phyloP scores from a whole-genome alignment of 176 grass and related monocot species.

The Oryza punctata region DNA sequence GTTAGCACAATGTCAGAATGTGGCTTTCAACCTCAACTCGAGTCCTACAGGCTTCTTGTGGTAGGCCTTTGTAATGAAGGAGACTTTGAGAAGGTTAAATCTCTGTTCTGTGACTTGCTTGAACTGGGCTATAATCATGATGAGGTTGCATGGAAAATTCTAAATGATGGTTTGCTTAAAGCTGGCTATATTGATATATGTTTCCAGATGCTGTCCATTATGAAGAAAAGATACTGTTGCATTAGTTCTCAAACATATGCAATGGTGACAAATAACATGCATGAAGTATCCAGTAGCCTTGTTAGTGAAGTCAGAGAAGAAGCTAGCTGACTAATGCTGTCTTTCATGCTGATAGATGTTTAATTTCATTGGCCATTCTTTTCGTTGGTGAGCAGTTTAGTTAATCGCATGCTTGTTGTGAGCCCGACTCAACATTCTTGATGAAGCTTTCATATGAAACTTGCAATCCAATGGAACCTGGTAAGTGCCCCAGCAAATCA shows the following conservation, averaged over 20 bases:
- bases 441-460: constrained; percentile 10
- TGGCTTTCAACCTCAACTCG: constrained; percentile 64
- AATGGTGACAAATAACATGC: constrained; percentile 57
- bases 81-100: constrained; percentile 63
- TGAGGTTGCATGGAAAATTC: constrained; percentile 88
- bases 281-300: constrained; percentile 32
- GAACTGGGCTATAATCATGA: constrained; percentile 68
- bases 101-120: constrained; percentile 62
- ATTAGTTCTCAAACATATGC: constrained; percentile 59
- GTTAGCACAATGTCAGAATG: constrained; percentile 57
- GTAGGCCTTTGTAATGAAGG: constrained; percentile 65
- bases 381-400: constrained; percentile 10
- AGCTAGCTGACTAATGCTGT: constrained; percentile 20
- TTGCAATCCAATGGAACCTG: neutral
- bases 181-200: constrained; percentile 64
- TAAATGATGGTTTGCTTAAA: constrained; percentile 71
- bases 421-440: neutral
- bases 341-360: constrained; percentile 4
- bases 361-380: constrained; percentile 26
- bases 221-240: constrained; percentile 59
- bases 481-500: constrained; percentile 32
- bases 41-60: constrained; percentile 68
- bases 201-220: constrained; percentile 60
- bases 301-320: constrained; percentile 48
- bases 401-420: constrained; percentile 6